phyloP scores from a whole-genome alignment of 1,284 basidiomycete genomes.

The Sphaerobolus stellatus region DNA sequence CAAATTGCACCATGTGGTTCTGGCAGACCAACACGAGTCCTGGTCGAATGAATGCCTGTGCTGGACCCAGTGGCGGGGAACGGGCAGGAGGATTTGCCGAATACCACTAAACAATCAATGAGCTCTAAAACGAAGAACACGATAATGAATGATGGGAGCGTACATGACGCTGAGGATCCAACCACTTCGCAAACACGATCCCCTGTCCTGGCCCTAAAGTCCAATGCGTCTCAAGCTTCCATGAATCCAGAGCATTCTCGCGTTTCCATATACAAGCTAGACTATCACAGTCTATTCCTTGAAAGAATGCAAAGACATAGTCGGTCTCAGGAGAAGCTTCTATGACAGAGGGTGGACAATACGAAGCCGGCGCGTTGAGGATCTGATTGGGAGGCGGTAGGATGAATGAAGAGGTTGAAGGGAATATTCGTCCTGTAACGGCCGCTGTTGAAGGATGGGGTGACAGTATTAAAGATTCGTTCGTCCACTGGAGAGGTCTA shows the following conservation, averaged over 20 bases:
- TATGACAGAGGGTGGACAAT: slow-evolving; percentile 62
- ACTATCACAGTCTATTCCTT: slow-evolving; percentile 53
- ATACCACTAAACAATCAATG: slow-evolving; percentile 29
- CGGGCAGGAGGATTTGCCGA: slow-evolving; percentile 38
- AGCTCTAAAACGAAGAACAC: background rate
- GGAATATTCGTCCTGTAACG: slow-evolving; percentile 64
- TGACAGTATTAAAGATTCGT: slow-evolving; percentile 64
- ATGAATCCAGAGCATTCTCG: slow-evolving; percentile 55
- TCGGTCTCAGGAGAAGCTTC: slow-evolving; percentile 55
- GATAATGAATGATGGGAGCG: slow-evolving; percentile 15
- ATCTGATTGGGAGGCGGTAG: slow-evolving; percentile 54
- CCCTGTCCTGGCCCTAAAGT: slow-evolving; percentile 50
- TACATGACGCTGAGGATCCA: slow-evolving; percentile 60
- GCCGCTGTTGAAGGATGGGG: slow-evolving; percentile 59
- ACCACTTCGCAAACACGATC: slow-evolving; percentile 62
- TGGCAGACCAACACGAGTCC: slow-evolving; percentile 59
- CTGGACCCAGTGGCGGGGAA: slow-evolving; percentile 53
- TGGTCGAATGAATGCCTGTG: slow-evolving; percentile 46
- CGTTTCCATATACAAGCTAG: slow-evolving; percentile 66
- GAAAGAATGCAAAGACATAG: slow-evolving; percentile 75
- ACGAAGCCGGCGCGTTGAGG: slow-evolving; percentile 43
- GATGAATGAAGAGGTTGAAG: slow-evolving; percentile 62
- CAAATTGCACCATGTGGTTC: slow-evolving; percentile 34
- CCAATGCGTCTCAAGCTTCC: slow-evolving; percentile 33
- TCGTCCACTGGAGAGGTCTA: slow-evolving; percentile 71